Conservation (phyloP, 2,329 filamentous ascomycete species). For the Epichloe elymi region DNA sequence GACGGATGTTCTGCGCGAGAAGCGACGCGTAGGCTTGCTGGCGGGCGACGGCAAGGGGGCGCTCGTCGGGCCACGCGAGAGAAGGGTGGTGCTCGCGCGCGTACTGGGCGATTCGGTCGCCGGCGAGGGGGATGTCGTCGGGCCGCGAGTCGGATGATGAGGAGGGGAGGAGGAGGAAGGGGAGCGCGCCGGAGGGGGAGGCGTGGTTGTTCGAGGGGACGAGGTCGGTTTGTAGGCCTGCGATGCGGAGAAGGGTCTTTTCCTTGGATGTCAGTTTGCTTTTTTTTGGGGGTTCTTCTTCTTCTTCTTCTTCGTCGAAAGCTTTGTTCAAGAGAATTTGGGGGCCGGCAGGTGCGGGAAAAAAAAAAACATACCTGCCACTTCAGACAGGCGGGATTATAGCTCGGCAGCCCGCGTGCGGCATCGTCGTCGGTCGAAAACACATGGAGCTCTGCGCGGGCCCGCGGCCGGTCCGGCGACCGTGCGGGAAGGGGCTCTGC, state of each 20-base stretch:
- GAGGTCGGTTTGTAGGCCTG: slow-evolving; percentile 51
- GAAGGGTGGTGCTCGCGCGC: slow-evolving; percentile 31
- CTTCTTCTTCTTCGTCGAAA: background rate
- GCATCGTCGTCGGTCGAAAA: slow-evolving; percentile 59
- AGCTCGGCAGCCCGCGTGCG: slow-evolving; percentile 52
- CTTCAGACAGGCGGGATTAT: slow-evolving; percentile 86
- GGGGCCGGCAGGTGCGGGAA: background rate
- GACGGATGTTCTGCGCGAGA: slow-evolving; percentile 63
- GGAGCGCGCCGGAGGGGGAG: slow-evolving; percentile 75
- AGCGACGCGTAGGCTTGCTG: slow-evolving; percentile 69
- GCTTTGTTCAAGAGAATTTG: no score
- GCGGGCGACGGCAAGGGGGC: slow-evolving; percentile 30
- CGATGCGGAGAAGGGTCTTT: slow-evolving; percentile 67
- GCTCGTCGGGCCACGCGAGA: background rate
- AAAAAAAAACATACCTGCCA: slow-evolving; percentile 60
- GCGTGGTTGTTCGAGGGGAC: slow-evolving; percentile 81
- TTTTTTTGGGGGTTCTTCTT: no score
- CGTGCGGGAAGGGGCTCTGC: slow-evolving; percentile 61
- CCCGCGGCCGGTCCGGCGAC: slow-evolving; percentile 26
- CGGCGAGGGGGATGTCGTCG: slow-evolving; percentile 46
- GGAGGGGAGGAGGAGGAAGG: slow-evolving; percentile 58
- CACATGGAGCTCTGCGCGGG: slow-evolving; percentile 53
- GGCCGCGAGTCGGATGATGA: slow-evolving; percentile 21
- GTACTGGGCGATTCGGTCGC: slow-evolving; percentile 54
- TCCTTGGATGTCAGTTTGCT: background rate